Evolutionary conservation across 495 filamentous ascomycete species (phyloP), one percentile per base, ranked within the genome.

Genomic region (Ramalina peruviana): DNA sequence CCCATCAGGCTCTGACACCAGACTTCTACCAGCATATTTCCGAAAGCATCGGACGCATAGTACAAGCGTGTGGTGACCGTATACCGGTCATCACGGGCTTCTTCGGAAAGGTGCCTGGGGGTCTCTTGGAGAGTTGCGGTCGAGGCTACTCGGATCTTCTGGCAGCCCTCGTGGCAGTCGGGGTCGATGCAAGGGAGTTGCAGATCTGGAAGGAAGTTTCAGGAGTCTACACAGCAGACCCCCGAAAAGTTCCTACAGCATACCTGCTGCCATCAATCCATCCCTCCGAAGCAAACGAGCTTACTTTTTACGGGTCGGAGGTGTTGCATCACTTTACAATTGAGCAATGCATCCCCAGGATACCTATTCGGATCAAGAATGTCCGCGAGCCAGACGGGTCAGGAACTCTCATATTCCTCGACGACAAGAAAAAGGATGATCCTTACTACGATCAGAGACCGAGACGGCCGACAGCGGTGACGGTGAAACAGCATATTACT

Each of bases 351-450:
- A 94, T 97, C 63, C 84, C 90, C 3, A 75, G 76, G 47, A 97
- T 97, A 63, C 86, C 83, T 9, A 93, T 96, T 57, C 85, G 92
- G 50, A 97, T 97, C 66, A 96, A 97, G 71, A 97, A 98, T 63
- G 92, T 97, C 61, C 89, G 93, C 70, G 95, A 96, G 58, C 88
- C 93, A 0, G 77, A 80, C 38, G 85, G 86, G 48, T 75, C 78
- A 49, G 92, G 92, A 43, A 99, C 92, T 25, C 72, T 94, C 47
- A 88, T 99, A 55, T 81, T 86, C 57, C 72, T 68, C 15, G 65
- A 70, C 48, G 11, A 20, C 39, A n/a, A 46, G 30, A 40, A 30
- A n/a, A 43, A 41, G 5, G 13, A 20, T 16, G 38, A 52, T 25
- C 30, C 38, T 1, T 48, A 48, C 17, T 33, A 39, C 9, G 26